Evolutionary conservation across 2,329 filamentous ascomycete species (phyloP).

Genomic region (Sarocladium kiliense): DNA sequence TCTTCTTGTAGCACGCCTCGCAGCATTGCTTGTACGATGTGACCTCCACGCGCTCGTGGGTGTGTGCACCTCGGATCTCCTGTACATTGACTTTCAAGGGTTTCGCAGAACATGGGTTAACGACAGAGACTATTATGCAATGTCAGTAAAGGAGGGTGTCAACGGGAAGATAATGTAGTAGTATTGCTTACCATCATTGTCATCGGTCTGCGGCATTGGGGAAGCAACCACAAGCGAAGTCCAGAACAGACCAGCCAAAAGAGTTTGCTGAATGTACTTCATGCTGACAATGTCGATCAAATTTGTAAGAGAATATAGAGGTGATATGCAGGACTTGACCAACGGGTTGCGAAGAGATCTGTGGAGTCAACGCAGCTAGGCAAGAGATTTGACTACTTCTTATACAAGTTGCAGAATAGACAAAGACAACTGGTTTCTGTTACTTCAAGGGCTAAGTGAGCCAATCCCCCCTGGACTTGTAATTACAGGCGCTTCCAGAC

Average conservation of each 20-base stretch:
- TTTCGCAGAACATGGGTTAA: not conserved
- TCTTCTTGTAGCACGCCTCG: conserved; percentile 10
- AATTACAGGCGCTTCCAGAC: conserved; percentile 5
- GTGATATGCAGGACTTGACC: conserved; percentile 1
- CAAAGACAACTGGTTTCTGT: not conserved
- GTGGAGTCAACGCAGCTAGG: not conserved
- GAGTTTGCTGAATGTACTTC: not conserved
- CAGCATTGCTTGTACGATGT: conserved; percentile 1
- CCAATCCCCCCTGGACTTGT: not conserved
- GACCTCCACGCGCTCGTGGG: not conserved
- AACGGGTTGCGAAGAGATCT: not conserved
- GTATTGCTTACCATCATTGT: not conserved
- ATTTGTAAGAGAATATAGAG: not conserved
- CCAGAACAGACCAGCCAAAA: not conserved
- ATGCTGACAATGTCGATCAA: not conserved
- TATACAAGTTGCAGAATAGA: not conserved
- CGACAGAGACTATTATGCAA: not conserved
- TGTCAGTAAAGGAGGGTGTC: no score
- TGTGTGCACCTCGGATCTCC: conserved; percentile 5
- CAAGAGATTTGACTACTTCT: not conserved
- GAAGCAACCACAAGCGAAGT: not conserved
- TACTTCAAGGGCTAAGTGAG: not conserved
- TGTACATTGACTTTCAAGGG: conserved; percentile 3
- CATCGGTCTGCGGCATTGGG: not conserved
- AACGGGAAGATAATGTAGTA: no score